Evolutionary conservation across 164 flowering plant genomes (phyloP), one percentile per base, ranked within the genome.

Genomic region (Macadamia tetraphylla): DNA sequence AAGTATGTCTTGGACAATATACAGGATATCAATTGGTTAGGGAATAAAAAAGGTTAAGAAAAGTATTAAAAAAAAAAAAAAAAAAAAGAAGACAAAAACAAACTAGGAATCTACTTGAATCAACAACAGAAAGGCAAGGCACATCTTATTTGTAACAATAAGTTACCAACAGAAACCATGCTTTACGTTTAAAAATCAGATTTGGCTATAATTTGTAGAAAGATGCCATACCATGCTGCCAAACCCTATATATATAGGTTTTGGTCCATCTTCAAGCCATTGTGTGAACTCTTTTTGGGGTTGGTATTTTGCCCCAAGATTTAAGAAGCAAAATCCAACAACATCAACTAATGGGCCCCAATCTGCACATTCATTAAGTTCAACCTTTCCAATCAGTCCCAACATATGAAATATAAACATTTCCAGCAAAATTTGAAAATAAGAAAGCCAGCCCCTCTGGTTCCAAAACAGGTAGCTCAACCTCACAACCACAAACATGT

Each of bases 241-340:
- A 76, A 92, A 94, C 13, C 98, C 98, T 58, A 94, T 83, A 78
- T 94, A 94, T 68, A 92, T 76, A 64, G 98, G 98, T 72, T 76
- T 81, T 30, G 82, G 59, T 64, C 95, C 98, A 55, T 71, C 78
- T 67, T 82, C 68, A 60, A 94, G 75, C 97, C 97, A 92, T 17
- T 80, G 63, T 29, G 78, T 60, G 73, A 94, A 81, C 64, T 86
- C 83, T 42, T 79, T 82, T 52, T 64, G 79, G 48, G 98, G 97
- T 69, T 80, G 75, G 79, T 88, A 89, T 63, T 85, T 92, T 3
- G 88, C 78, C 7, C 85, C 91, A 66, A 84, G 91, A 75, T 90
- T 83, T 72, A 94, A 76, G 79, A 94, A 92, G 77, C 97, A 94
- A 76, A 88, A 94, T 9, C 98, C 98, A 78, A 92, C 97, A 74